Evolutionary conservation across 2,329 filamentous ascomycete genomes (phyloP).

Genomic region (Exophiala alcalophila): DNA sequence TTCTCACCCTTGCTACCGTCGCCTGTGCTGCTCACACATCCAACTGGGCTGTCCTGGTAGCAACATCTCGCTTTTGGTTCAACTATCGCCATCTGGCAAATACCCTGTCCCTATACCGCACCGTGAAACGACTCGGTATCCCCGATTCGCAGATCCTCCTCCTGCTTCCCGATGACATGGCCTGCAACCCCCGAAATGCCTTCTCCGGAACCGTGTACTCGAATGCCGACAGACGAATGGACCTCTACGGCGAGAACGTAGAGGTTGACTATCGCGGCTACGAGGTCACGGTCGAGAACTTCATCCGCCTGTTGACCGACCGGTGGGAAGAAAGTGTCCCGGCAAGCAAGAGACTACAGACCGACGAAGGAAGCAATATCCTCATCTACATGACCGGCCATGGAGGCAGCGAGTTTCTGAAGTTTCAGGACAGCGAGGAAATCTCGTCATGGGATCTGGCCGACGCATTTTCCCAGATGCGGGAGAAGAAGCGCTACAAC

Average conservation of each 20-base stretch:
- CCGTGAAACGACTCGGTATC: constrained; percentile 94
- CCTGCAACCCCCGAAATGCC: constrained; percentile 96
- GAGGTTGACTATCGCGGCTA: constrained; percentile 98
- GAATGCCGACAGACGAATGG: constrained; percentile 91
- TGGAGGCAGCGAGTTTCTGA: constrained; percentile 94
- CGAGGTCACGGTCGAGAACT: constrained; percentile 98
- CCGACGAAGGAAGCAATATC: constrained; percentile 94
- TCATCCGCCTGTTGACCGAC: constrained; percentile 91
- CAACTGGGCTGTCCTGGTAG: constrained; percentile 99
- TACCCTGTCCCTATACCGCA: constrained; percentile 94
- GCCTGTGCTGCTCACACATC: constrained; percentile 66
- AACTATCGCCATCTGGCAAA: constrained; percentile 99
- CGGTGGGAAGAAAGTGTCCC: constrained; percentile 93
- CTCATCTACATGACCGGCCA: constrained; percentile 99
- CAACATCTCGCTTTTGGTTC: constrained; percentile 99
- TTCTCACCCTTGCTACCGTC: constrained; percentile 15
- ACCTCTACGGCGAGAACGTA: constrained; percentile 97
- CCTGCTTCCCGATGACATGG: constrained; percentile 99
- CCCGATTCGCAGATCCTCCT: constrained; percentile 98
- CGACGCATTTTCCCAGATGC: constrained; percentile 98
- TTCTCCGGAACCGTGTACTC: constrained; percentile 98
- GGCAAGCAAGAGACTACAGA: constrained; percentile 86
- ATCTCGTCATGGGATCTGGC: constrained; percentile 95
- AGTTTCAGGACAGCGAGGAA: constrained; percentile 97
- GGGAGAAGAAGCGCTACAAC: constrained; percentile 99